These are phyloP conservation scores for Fusarium virguliforme DNA, from an alignment of 2,329 filamentous ascomycete genomes.

Conservation along the genomic window DNA sequence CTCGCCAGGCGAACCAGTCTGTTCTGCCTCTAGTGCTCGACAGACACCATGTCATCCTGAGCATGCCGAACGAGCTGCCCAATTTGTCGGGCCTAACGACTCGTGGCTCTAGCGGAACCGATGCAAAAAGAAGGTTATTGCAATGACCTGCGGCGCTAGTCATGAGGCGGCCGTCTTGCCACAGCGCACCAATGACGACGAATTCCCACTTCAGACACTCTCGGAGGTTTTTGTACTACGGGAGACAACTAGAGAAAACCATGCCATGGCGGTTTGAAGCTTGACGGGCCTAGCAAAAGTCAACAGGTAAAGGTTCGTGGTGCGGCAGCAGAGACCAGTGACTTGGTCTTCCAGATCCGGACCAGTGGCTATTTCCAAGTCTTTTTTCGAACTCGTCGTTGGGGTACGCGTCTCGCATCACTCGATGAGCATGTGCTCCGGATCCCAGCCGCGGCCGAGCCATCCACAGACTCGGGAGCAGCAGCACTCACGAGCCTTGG, in stretches of 20 bases:
- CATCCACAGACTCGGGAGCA: conserved; percentile 1
- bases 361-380: conserved; percentile 1
- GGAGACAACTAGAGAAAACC: background rate
- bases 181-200: conserved; percentile 15
- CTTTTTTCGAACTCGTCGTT: background rate
- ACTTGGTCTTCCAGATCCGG: background rate
- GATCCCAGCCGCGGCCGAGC: conserved; percentile 13
- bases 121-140: conserved; percentile 17
- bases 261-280: background rate
- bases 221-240: conserved; percentile 12
- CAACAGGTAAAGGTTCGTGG: background rate
- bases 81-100: conserved; percentile 9
- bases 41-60: background rate
- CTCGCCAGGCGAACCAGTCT: background rate
- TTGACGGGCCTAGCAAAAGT: background rate
- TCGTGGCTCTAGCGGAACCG: conserved; percentile 8
- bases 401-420: background rate
- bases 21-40: background rate
- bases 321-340: background rate
- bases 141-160: conserved; percentile 32
- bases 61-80: conserved; percentile 1
- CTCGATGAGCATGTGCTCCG: conserved; percentile 3
- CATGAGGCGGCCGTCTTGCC: conserved; percentile 7
- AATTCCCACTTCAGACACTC: conserved; percentile 7
- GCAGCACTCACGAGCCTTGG: conserved; percentile 6